These are phyloP conservation scores for Beauveria sp. DNA, from an alignment of 2,329 filamentous ascomycete genomes.

Conservation along the genomic window DNA sequence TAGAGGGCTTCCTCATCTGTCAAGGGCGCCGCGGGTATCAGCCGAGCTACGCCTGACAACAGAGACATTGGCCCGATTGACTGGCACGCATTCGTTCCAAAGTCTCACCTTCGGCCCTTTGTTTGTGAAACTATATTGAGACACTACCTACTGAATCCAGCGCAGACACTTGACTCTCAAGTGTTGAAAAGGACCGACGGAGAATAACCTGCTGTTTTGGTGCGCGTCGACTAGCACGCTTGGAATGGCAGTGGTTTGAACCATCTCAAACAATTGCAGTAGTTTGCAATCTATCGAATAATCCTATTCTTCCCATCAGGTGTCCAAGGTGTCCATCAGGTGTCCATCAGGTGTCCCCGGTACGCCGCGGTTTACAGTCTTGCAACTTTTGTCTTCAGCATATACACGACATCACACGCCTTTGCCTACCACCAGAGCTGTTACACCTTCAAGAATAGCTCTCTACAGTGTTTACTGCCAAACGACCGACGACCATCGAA, in stretches of 20 bases:
- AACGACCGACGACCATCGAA: neutral
- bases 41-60: neutral
- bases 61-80: conserved; percentile 10
- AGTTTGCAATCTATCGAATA: neutral
- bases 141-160: neutral
- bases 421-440: neutral
- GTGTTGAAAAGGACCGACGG: conserved; percentile 5
- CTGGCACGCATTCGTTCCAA: conserved; percentile 5
- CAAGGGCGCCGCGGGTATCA: neutral
- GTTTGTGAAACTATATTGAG: conserved; percentile 6
- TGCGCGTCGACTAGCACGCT: conserved; percentile 3
- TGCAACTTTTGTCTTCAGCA: neutral
- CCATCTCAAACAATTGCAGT: neutral
- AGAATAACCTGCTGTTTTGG: neutral
- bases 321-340: neutral
- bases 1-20: neutral
- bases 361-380: neutral
- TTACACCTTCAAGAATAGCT: neutral
- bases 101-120: conserved; percentile 8
- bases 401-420: neutral
- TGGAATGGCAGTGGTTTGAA: conserved; percentile 4
- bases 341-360: neutral
- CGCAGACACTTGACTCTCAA: conserved; percentile 2
- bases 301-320: neutral
- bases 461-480: neutral